phyloP scores from a whole-genome alignment of 148 eudicot species.

The Silene uniflora region DNA sequence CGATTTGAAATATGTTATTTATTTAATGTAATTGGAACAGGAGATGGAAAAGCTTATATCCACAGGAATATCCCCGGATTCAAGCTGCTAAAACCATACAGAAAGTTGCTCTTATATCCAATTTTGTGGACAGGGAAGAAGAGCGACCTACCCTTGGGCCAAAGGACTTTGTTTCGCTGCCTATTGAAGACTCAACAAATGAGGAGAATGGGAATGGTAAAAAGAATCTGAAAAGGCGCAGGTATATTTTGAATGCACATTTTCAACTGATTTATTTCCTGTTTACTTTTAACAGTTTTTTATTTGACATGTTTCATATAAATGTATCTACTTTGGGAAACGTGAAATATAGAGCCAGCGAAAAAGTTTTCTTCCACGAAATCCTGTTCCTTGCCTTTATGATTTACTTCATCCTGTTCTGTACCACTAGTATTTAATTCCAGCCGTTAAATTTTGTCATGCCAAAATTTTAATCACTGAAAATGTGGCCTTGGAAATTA shows the following conservation, averaged over 20 bases:
- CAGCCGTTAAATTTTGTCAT: background rate
- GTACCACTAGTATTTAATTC: too few species aligned
- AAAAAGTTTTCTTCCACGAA: slow-evolving; percentile 17
- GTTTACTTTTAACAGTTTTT: background rate
- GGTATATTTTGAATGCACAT: slow-evolving; percentile 23
- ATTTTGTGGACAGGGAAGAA: slow-evolving; percentile 85
- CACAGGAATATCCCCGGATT: slow-evolving; percentile 52
- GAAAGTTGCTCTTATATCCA: slow-evolving; percentile 56
- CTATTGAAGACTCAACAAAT: slow-evolving; percentile 24
- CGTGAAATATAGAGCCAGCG: background rate
- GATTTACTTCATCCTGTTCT: background rate
- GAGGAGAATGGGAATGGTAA: slow-evolving; percentile 30
- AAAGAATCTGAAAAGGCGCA: slow-evolving; percentile 26
- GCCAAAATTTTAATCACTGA: background rate
- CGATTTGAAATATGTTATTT: slow-evolving; percentile 1
- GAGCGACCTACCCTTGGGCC: slow-evolving; percentile 75
- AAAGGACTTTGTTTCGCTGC: slow-evolving; percentile 50
- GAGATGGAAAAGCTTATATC: slow-evolving; percentile 72
- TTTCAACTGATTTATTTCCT: background rate
- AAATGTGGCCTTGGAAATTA: background rate
- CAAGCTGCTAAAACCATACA: slow-evolving; percentile 49
- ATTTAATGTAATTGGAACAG: slow-evolving; percentile 29
- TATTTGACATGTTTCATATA: slow-evolving; percentile 5
- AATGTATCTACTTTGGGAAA: slow-evolving; percentile 16
- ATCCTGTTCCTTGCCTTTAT: background rate